phyloP scores from a whole-genome alignment of 495 filamentous ascomycete species.

The Stereocaulon alpinum region DNA sequence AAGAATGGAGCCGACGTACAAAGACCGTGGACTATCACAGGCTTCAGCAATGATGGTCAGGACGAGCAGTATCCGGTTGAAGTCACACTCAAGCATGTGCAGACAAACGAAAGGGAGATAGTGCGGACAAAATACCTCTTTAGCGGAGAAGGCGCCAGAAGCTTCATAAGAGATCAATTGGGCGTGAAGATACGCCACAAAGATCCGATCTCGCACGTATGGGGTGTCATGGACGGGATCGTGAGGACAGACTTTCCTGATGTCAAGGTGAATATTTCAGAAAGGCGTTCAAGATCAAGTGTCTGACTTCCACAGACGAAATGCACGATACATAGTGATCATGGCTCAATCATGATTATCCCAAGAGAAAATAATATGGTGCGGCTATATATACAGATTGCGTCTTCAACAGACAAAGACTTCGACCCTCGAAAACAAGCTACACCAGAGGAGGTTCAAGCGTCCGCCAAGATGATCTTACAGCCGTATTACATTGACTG shows the following conservation, averaged over 20 bases:
- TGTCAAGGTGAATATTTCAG: constrained; percentile 30
- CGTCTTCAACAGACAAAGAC: constrained; percentile 50
- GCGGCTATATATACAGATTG: constrained; percentile 66
- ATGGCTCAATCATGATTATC: constrained; percentile 59
- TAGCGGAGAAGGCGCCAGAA: constrained; percentile 54
- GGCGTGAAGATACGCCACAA: constrained; percentile 51
- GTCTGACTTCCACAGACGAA: constrained; percentile 55
- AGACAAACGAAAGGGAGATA: constrained; percentile 58
- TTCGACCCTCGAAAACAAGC: constrained; percentile 36
- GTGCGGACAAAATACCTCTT: constrained; percentile 56
- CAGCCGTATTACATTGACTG: constrained; percentile 44
- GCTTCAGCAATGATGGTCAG: constrained; percentile 48
- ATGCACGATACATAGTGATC: constrained; percentile 56
- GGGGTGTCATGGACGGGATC: constrained; percentile 79
- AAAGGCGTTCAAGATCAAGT: neutral
- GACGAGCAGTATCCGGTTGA: constrained; percentile 48
- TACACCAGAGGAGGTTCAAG: constrained; percentile 49
- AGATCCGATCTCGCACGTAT: constrained; percentile 55
- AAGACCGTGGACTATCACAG: constrained; percentile 52
- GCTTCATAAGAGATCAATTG: constrained; percentile 50
- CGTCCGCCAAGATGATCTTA: constrained; percentile 48
- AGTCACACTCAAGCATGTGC: constrained; percentile 64
- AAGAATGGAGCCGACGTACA: constrained; percentile 49
- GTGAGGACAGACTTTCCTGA: constrained; percentile 65
- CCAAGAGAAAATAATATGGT: constrained; percentile 65